Conservation (phyloP, 106 monocot genomes). For the Dioscorea dumetorum region DNA sequence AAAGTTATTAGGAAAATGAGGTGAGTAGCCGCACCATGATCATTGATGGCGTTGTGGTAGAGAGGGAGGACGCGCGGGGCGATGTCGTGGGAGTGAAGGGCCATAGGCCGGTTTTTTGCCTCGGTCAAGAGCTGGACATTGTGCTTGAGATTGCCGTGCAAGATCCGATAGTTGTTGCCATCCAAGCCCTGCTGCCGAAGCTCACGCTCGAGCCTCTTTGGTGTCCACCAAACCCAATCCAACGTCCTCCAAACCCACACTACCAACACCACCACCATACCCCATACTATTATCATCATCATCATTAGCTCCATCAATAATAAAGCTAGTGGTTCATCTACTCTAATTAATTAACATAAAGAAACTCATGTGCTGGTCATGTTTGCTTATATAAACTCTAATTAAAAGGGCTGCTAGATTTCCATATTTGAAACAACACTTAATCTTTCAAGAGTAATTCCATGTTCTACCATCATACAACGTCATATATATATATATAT, state of each 20-base stretch:
- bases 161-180: neutral
- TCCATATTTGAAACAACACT: too few species aligned
- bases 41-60: neutral
- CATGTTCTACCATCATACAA: too few species aligned
- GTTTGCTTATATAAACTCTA: too few species aligned
- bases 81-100: slow-evolving; percentile 15
- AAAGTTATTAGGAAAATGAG: too few species aligned
- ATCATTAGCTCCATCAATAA: too few species aligned
- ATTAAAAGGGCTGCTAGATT: too few species aligned
- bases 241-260: neutral
- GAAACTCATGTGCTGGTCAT: too few species aligned
- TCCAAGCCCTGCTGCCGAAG: slow-evolving; percentile 52
- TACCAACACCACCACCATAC: neutral
- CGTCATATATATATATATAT: too few species aligned
- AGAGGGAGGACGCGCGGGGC: slow-evolving; percentile 18
- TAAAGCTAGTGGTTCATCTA: too few species aligned
- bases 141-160: neutral
- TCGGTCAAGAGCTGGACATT: neutral
- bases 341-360: too few species aligned
- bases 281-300: neutral
- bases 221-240: slow-evolving; percentile 28
- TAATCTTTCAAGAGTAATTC: too few species aligned
- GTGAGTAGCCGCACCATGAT: neutral
- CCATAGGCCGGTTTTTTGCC: neutral
- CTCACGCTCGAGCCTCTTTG: slow-evolving; percentile 30